These are phyloP conservation scores for Gryganskiella cystojenkinii DNA, from an alignment of 192 early-diverging fungal genomes.

Conservation along the genomic window DNA sequence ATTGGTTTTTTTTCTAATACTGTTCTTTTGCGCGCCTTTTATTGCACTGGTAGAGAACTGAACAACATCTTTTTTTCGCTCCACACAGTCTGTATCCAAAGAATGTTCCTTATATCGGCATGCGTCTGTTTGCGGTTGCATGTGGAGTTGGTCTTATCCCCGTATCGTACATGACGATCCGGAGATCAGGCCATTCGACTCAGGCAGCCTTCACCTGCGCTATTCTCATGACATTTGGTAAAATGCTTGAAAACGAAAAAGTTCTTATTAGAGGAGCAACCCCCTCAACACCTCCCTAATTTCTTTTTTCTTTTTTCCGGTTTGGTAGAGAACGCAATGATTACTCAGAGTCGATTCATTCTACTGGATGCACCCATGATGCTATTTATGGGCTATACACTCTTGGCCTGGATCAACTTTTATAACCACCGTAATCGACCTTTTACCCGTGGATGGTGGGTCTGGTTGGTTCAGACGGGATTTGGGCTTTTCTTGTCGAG, in stretches of 20 bases:
- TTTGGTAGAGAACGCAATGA: constrained; percentile 83
- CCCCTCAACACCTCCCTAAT: neutral
- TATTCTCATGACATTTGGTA: constrained; percentile 84
- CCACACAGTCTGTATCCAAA: constrained; percentile 69
- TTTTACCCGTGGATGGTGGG: constrained; percentile 87
- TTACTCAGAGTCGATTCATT: constrained; percentile 92
- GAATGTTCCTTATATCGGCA: constrained; percentile 91
- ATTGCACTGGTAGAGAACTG: constrained; percentile 26
- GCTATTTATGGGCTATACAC: constrained; percentile 83
- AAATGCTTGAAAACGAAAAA: constrained; percentile 1
- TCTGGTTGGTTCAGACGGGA: constrained; percentile 88
- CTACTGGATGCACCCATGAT: constrained; percentile 92
- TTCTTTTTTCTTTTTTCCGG: neutral
- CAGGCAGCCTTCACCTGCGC: constrained; percentile 81
- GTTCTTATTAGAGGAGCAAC: neutral
- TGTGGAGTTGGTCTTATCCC: constrained; percentile 86
- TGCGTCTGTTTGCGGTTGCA: constrained; percentile 84
- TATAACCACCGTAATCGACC: constrained; percentile 77
- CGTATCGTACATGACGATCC: constrained; percentile 83
- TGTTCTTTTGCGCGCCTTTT: constrained; percentile 3
- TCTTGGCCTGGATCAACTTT: constrained; percentile 91
- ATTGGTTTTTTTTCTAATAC: neutral
- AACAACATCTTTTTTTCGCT: neutral
- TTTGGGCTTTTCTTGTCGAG: constrained; percentile 74
- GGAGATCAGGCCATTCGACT: constrained; percentile 82